Evolutionary conservation across 768 basidiomycete genomes (phyloP).

Genomic region (Tulasnella sp.): DNA sequence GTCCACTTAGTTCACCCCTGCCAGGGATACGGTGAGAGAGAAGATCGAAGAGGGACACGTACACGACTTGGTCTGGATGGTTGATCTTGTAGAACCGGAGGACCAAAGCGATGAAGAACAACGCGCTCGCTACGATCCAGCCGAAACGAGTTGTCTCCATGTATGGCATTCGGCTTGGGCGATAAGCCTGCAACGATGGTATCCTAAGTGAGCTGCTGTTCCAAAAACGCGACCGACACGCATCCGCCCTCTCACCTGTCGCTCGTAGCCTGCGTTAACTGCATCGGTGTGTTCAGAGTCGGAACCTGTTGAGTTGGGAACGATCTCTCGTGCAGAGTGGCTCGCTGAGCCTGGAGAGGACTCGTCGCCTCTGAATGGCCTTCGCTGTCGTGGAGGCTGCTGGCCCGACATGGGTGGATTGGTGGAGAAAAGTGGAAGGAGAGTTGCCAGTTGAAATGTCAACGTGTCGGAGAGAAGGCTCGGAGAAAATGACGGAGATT

Average conservation of each 20-base stretch:
- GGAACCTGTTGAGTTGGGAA: conserved; percentile 1
- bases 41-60: conserved; percentile 31
- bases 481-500: not conserved
- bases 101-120: conserved; percentile 68
- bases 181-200: not conserved
- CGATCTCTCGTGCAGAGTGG: not conserved
- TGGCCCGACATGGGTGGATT: conserved; percentile 14
- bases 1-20: no score
- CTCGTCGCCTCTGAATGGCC: not conserved
- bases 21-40: not conserved
- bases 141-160: conserved; percentile 5
- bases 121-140: conserved; percentile 1
- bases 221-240: not conserved
- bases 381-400: conserved; percentile 15
- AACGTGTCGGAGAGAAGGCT: conserved; percentile 12
- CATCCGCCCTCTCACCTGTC: not conserved
- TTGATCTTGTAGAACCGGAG: conserved; percentile 91
- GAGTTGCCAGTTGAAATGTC: conserved; percentile 11
- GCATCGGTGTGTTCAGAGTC: conserved; percentile 11
- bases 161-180: conserved; percentile 4
- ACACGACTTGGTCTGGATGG: conserved; percentile 93
- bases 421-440: conserved; percentile 5
- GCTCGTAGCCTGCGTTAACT: not conserved
- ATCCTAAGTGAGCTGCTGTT: not conserved
- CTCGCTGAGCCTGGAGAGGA: not conserved